phyloP scores from a whole-genome alignment of 2,329 filamentous ascomycete genomes.

The Pseudohalonectria lignicola region DNA sequence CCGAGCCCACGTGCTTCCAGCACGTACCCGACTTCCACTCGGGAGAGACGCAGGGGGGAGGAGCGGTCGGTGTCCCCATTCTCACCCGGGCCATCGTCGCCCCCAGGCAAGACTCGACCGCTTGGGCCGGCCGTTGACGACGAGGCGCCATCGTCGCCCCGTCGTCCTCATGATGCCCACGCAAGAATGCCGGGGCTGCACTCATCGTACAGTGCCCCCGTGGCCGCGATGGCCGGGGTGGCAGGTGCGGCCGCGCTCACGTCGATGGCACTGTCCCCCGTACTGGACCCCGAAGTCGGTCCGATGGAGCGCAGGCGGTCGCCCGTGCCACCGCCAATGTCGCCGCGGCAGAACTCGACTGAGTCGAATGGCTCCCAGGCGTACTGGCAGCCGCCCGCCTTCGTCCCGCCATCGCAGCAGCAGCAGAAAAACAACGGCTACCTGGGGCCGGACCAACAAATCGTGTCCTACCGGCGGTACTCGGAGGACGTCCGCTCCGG shows the following conservation, averaged over 20 bases:
- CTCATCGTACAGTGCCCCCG: too few species aligned
- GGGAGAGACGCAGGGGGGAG: constrained; percentile 3
- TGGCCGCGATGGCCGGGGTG: constrained; percentile 10
- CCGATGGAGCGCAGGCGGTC: constrained; percentile 13
- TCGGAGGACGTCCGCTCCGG: constrained; percentile 39
- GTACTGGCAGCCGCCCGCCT: constrained; percentile 33
- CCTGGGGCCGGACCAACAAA: constrained; percentile 19
- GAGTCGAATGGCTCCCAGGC: not conserved
- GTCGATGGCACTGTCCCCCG: not conserved
- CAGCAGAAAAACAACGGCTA: not conserved
- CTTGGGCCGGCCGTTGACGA: too few species aligned
- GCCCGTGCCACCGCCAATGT: constrained; percentile 9
- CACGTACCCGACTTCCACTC: constrained; percentile 1
- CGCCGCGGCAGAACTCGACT: constrained; percentile 11
- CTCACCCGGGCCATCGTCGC: constrained; percentile 17
- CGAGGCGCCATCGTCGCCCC: too few species aligned
- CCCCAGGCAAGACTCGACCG: constrained; percentile 8
- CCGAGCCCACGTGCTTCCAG: constrained; percentile 9
- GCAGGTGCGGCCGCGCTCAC: constrained; percentile 5
- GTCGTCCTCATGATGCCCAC: too few species aligned
- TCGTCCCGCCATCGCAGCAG: constrained; percentile 22
- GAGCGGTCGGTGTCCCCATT: constrained; percentile 15
- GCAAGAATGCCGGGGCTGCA: too few species aligned
- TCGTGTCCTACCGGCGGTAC: constrained; percentile 39
- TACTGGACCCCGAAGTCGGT: not conserved